Evolutionary conservation across 2,329 filamentous ascomycete genomes (phyloP).

Genomic region (Monosporascus sp.): DNA sequence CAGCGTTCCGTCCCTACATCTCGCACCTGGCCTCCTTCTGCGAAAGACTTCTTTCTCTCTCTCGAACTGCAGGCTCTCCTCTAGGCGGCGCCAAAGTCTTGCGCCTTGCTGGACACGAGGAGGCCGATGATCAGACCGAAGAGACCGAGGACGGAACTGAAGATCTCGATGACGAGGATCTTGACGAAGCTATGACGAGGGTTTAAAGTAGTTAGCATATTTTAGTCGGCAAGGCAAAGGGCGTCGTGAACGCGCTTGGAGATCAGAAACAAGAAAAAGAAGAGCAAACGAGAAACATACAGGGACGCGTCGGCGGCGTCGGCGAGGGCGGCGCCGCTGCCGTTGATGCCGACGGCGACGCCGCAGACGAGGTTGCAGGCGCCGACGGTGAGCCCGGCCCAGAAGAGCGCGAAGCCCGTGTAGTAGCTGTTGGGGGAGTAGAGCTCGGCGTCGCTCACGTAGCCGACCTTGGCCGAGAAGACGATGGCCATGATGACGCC

Average conservation of each 20-base stretch:
- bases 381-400: conserved; percentile 90
- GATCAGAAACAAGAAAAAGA: conserved; percentile 1
- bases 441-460: conserved; percentile 57
- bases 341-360: conserved; percentile 95
- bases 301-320: conserved; percentile 89
- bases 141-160: conserved; percentile 92
- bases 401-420: conserved; percentile 93
- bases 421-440: conserved; percentile 81
- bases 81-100: conserved; percentile 56
- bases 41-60: neutral
- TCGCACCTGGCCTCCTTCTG: neutral
- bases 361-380: conserved; percentile 95
- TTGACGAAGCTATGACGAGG: conserved; percentile 74
- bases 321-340: conserved; percentile 89
- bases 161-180: conserved; percentile 98
- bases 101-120: conserved; percentile 77
- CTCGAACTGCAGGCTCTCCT: neutral
- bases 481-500: conserved; percentile 99
- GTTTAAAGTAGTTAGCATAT: neutral
- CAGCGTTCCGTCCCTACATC: neutral
- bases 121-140: conserved; percentile 96
- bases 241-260: neutral
- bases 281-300: conserved; percentile 48
- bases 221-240: conserved; percentile 14
- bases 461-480: conserved; percentile 81